phyloP scores from a whole-genome alignment of 257 asterid genomes.

The Capsicum chinense region DNA sequence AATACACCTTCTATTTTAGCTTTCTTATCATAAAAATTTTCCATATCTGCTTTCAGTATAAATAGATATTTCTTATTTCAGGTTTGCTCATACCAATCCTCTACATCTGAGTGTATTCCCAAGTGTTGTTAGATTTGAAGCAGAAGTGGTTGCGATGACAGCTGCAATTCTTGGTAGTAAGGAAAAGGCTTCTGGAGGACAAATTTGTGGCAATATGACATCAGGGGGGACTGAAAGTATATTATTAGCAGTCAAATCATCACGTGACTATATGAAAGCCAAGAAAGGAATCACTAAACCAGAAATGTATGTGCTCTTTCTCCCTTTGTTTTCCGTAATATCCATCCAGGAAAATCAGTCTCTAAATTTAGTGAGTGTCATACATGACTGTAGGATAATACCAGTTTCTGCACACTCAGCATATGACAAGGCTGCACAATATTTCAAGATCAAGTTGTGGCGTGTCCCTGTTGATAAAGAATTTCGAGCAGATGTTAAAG shows the following conservation, averaged over 20 bases:
- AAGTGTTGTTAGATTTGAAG: constrained; percentile 89
- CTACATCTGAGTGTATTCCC: constrained; percentile 91
- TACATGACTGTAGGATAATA: constrained; percentile 72
- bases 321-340: constrained; percentile 20
- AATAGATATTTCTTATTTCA: constrained; percentile 41
- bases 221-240: constrained; percentile 99
- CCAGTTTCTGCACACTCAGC: constrained; percentile 99
- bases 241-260: constrained; percentile 84
- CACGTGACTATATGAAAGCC: constrained; percentile 91
- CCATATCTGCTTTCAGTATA: background rate
- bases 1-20: background rate
- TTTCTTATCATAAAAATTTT: background rate
- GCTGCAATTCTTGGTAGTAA: constrained; percentile 93
- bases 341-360: constrained; percentile 21
- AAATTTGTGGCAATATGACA: constrained; percentile 97
- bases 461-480: constrained; percentile 85
- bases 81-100: constrained; percentile 98
- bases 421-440: constrained; percentile 97
- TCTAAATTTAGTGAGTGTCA: constrained; percentile 36
- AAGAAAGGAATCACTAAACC: constrained; percentile 83
- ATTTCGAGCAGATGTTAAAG: constrained; percentile 83
- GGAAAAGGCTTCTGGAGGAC: constrained; percentile 80
- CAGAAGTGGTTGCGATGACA: constrained; percentile 94
- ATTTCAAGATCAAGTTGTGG: constrained; percentile 93
- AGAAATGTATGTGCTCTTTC: constrained; percentile 70